Evolutionary conservation across 768 basidiomycete genomes (phyloP), one percentile per base, ranked within the genome.

Genomic region (Peribolospora baueri): DNA sequence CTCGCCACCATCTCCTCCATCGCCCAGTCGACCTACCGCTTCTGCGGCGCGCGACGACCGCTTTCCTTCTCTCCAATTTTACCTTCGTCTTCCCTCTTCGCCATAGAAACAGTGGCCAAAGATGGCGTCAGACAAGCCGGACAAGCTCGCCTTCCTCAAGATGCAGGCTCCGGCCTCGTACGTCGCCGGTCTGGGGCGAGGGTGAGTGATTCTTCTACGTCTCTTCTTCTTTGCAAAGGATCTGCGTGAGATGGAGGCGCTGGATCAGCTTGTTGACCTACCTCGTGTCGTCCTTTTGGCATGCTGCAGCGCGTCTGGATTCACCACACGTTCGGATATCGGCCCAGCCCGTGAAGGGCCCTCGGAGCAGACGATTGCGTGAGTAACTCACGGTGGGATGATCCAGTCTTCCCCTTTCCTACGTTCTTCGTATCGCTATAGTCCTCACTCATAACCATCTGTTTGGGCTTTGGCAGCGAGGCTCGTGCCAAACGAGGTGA

Each of bases 261-360:
- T 38, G 53, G 49, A 9, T 47, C 11, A 8, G 51, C 11, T 50
- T 14, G 6, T 9, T 47, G 6, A 8, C 48, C n/a, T 25, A 13
- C n/a, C 42, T 37, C 45, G 38, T 54, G 11, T 36, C 46, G 9
- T 38, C 54, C 36, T 45, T 11, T 39, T 49, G 13, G 13, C 43
- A 6, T 42, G 40, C 60, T 61, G 47, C 59, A 88, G 86, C 70
- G 88, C 88, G 51, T 91, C 88, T 49, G 88, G 88, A 56, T 97
- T 95, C 70, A 97, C 91, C 0, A 97, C 91, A 5, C 82, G 90
- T 50, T 91, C 87, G 46, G 93, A 97, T 78, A 97, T 98, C 57
- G 93, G 93, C 65, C 93, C 93, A 42, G 93, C 93, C 6, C 73
- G 93, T 66, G 90, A 93, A 64, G 87, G 86, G 0, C 87, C 90